Evolutionary conservation across 2,329 filamentous ascomycete genomes (phyloP).

Genomic region (Magnaporthiopsis rhizophila): DNA sequence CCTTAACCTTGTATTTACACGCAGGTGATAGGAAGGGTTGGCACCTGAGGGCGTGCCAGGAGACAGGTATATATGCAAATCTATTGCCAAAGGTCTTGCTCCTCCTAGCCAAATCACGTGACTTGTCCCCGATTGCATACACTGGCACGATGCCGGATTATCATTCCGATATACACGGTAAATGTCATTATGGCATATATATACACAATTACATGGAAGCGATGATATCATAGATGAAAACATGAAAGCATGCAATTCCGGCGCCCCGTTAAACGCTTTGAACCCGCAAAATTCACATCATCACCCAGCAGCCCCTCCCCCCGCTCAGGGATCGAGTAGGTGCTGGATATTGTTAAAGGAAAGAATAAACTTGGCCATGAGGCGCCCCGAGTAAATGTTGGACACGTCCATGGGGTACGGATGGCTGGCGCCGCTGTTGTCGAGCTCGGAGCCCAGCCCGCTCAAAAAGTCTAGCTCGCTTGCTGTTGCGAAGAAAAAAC

Average conservation of each 20-base stretch:
- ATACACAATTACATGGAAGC: not conserved
- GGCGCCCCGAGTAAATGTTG: constrained; percentile 42
- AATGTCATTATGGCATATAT: not conserved
- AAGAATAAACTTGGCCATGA: constrained; percentile 45
- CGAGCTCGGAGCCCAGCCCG: constrained; percentile 34
- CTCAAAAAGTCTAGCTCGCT: constrained; percentile 36
- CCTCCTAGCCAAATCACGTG: no score
- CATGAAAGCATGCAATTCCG: not conserved
- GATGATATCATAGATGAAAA: no score
- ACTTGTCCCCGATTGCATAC: no score
- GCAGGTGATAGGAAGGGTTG: no score
- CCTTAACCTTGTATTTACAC: no score
- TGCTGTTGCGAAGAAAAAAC: constrained; percentile 17
- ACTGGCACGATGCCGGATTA: no score
- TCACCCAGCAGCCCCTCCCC: not conserved
- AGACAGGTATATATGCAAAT: no score
- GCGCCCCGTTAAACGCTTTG: not conserved
- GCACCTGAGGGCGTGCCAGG: no score
- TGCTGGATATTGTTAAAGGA: constrained; percentile 44
- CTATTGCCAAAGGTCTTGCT: no score
- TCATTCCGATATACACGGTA: no score
- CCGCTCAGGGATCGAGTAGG: constrained; percentile 28
- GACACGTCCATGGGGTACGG: constrained; percentile 39
- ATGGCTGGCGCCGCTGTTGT: constrained; percentile 32
- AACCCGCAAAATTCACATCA: no score